These are phyloP conservation scores for Otatea glauca DNA, from an alignment of 176 grass and related monocot species.

Conservation along the genomic window DNA sequence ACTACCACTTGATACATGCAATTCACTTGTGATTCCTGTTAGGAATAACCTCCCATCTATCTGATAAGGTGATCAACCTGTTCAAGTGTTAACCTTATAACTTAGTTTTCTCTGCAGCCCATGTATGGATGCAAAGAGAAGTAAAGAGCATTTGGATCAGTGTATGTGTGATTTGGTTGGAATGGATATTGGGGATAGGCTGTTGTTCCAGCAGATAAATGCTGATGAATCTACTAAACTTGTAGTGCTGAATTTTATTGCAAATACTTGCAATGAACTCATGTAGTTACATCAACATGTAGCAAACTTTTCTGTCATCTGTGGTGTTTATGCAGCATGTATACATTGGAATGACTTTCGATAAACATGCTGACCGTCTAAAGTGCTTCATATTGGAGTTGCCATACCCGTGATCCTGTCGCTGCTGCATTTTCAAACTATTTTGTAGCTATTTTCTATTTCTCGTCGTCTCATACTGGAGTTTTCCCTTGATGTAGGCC, in stretches of 20 bases:
- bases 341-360: background rate
- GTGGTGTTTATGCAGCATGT: background rate
- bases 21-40: slow-evolving; percentile 4
- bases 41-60: slow-evolving; percentile 17
- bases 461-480: background rate
- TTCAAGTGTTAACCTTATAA: slow-evolving; percentile 9
- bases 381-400: background rate
- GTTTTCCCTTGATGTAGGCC: background rate
- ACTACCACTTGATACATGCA: slow-evolving; percentile 9
- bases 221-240: background rate
- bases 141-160: slow-evolving; percentile 14
- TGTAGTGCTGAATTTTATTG: background rate
- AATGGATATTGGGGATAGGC: background rate
- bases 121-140: slow-evolving; percentile 2
- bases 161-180: slow-evolving; percentile 11
- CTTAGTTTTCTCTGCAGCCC: background rate
- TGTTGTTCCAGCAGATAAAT: background rate
- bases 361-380: background rate
- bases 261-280: background rate
- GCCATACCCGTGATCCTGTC: background rate
- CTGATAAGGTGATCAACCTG: background rate
- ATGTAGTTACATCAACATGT: background rate
- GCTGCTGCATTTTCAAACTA: background rate
- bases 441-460: background rate
- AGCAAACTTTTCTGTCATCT: background rate